Evolutionary conservation across 2,329 filamentous ascomycete genomes (phyloP), one percentile per base, ranked within the genome.

Genomic region (Fusarium sp.): DNA sequence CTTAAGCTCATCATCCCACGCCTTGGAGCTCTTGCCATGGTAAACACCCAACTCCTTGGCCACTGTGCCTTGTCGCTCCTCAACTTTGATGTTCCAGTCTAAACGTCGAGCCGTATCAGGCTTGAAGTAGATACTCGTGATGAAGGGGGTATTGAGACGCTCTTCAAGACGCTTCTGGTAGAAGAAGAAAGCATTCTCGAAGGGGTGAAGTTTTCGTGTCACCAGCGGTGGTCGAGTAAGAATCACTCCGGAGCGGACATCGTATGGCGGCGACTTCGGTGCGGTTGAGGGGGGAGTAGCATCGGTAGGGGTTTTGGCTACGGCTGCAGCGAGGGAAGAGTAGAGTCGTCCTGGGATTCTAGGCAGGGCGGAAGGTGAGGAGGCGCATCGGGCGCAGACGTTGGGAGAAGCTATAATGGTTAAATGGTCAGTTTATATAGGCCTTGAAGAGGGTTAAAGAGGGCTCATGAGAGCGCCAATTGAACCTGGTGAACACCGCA

Each of bases 101-200:
- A 94, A 85, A 72, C 94, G 92, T 11, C 89, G 86, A 2, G 94
- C 91, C 13, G 94, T 97, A 78, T 93, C 93, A 74, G 90, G 90
- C 85, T 97, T 97, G 88, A 94, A 97, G 87, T 97, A 99, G 83
- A 98, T 96, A 79, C 92, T 92, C 72, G 92, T 90, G 60, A 92
- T 92, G 81, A 98, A 99, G 3, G 94, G 93, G 7, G 96, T 87
- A 22, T 91, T 90, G 55, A 97, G 87, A 45, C 96, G 92, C 85
- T 99, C 96, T 81, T 98, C 97, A 65, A 99, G 87, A 16, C 96
- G 94, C 76, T 95, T 95, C 84, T 99, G 96, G 84, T 99, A 99
- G 80, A 99, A 94, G 85, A 92, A 97, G 83, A 92, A 98, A 70
- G 95, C 87, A 78, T 94, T 92, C 82, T 99, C 96, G 82, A 99